phyloP scores from a whole-genome alignment of 495 filamentous ascomycete species.

The Hypomontagnella submonticulosa region DNA sequence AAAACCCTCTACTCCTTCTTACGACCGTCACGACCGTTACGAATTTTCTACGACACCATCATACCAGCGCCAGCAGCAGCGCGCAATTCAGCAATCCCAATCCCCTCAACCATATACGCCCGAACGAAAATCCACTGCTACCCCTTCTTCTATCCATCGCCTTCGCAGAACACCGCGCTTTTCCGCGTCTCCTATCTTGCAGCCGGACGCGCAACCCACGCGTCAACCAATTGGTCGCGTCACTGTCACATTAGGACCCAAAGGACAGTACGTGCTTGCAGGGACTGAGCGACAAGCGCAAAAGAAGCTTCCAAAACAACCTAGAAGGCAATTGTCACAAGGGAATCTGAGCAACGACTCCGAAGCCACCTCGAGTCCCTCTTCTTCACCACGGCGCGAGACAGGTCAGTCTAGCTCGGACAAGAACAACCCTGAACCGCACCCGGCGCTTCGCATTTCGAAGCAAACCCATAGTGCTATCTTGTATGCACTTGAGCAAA shows the following conservation, averaged over 20 bases:
- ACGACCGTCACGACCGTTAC: constrained; percentile 59
- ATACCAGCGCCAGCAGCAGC: constrained; percentile 59
- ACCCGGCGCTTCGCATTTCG: constrained; percentile 55
- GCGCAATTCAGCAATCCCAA: constrained; percentile 46
- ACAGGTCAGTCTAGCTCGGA: constrained; percentile 34
- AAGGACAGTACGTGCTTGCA: constrained; percentile 44
- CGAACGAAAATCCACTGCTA: constrained; percentile 46
- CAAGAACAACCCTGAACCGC: constrained; percentile 44
- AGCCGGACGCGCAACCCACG: constrained; percentile 47
- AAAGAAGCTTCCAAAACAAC: constrained; percentile 35
- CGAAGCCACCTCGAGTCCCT: constrained; percentile 48
- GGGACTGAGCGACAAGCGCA: constrained; percentile 32
- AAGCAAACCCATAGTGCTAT: constrained; percentile 72
- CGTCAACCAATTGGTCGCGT: constrained; percentile 50
- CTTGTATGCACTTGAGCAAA: constrained; percentile 91
- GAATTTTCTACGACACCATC: constrained; percentile 46
- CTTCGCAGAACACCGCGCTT: constrained; percentile 62
- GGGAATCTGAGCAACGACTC: constrained; percentile 54
- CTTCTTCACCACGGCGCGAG: constrained; percentile 42
- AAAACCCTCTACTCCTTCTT: constrained; percentile 43
- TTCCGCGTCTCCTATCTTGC: constrained; percentile 55
- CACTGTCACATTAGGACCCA: constrained; percentile 42
- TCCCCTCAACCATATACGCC: constrained; percentile 45
- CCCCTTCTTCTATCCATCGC: constrained; percentile 54
- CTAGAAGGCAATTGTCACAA: constrained; percentile 57